phyloP scores from a whole-genome alignment of 352 stramenopile species.

The Phytophthora rubi region DNA sequence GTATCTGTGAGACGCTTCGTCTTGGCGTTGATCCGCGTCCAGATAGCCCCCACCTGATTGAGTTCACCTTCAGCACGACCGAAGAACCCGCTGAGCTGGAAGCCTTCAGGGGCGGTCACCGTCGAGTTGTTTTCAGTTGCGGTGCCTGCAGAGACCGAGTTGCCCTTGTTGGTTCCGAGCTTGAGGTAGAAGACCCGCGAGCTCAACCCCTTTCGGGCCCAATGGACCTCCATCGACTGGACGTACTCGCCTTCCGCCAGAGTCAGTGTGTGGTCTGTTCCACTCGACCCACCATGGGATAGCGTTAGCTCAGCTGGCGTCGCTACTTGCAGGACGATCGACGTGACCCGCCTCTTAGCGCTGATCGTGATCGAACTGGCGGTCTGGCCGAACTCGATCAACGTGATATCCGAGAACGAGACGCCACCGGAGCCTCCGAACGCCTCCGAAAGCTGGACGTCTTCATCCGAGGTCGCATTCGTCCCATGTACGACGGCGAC shows the following conservation, averaged over 20 bases:
- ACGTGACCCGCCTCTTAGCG: conserved; percentile 21
- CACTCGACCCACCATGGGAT: conserved; percentile 32
- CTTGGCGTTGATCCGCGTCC: conserved; percentile 29
- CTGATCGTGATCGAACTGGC: conserved; percentile 30
- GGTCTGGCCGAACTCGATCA: conserved; percentile 28
- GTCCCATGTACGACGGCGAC: conserved; percentile 5
- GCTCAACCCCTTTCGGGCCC: conserved; percentile 15
- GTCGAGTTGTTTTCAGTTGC: conserved; percentile 20
- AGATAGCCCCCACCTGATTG: conserved; percentile 36
- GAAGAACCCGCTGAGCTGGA: conserved; percentile 42
- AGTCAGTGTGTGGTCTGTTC: conserved; percentile 26
- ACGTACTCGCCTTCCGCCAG: conserved; percentile 34
- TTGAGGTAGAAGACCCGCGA: conserved; percentile 34
- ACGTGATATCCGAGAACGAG: conserved; percentile 39
- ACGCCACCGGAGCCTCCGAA: conserved; percentile 32
- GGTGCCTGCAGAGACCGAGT: conserved; percentile 23
- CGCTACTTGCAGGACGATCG: conserved; percentile 21
- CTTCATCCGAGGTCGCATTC: conserved; percentile 25
- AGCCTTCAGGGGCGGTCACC: conserved; percentile 29
- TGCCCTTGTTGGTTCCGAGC: conserved; percentile 30
- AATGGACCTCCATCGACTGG: conserved; percentile 38
- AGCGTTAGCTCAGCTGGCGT: conserved; percentile 22
- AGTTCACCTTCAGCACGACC: conserved; percentile 27
- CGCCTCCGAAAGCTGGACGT: conserved; percentile 35
- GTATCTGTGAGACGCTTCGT: conserved; percentile 28